Percentiles rank a stretch among this genome's conserved stretches.
Conservation (phyloP, 2,329 filamentous ascomycete genomes). For the Blastomyces percursus region DNA sequence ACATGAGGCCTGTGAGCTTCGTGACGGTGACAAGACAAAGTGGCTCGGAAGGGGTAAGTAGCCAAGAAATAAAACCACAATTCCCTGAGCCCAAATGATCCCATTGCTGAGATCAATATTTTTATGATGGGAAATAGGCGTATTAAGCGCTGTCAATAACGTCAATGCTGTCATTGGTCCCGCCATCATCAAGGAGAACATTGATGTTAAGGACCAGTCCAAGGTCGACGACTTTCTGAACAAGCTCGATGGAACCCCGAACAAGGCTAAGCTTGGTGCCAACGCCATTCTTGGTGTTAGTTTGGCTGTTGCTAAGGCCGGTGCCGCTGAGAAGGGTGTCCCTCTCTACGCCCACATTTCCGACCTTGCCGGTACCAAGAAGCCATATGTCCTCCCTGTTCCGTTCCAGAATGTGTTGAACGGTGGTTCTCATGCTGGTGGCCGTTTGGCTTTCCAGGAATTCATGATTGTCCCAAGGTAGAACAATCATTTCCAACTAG, state of each 20-base stretch:
- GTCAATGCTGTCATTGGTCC: conserved; percentile 74
- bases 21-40: conserved; percentile 77
- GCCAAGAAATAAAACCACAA: background rate
- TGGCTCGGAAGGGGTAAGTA: conserved; percentile 67
- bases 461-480: conserved; percentile 88
- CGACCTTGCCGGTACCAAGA: conserved; percentile 79
- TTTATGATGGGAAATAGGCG: conserved; percentile 32
- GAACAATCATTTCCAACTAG: conserved; percentile 24
- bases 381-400: conserved; percentile 80
- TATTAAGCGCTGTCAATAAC: conserved; percentile 74
- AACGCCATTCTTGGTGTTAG: conserved; percentile 82
- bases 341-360: conserved; percentile 82
- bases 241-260: conserved; percentile 69
- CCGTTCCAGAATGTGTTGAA: conserved; percentile 93
- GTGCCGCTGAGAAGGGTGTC: conserved; percentile 77
- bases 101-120: background rate
- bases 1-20: conserved; percentile 84
- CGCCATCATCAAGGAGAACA: conserved; percentile 66
- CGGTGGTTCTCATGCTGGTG: conserved; percentile 92
- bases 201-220: conserved; percentile 79
- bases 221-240: conserved; percentile 76
- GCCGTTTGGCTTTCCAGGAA: conserved; percentile 88
- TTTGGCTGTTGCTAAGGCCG: conserved; percentile 77
- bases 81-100: background rate
- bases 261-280: conserved; percentile 81